A percentile compares a stretch with the other conserved stretches of the same genome.
Evolutionary conservation across 2,329 filamentous ascomycete genomes (phyloP).

Genomic region (Hymenoscyphus fructigenus): DNA sequence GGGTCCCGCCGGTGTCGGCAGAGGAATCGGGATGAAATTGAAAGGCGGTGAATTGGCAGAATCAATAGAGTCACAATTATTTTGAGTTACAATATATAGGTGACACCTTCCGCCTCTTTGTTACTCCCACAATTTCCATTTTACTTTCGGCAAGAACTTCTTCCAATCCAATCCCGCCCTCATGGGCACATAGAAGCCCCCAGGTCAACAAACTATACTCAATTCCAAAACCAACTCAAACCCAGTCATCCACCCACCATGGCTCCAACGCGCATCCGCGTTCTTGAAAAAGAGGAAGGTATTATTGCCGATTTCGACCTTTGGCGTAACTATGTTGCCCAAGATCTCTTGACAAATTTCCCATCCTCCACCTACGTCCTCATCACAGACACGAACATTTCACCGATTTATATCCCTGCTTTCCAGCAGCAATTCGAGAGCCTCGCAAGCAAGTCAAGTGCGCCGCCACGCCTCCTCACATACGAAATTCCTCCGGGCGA

Average conservation of each 20-base stretch:
- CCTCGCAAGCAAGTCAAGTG: constrained; percentile 39
- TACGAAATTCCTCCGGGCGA: constrained; percentile 90
- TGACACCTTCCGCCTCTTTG: not conserved
- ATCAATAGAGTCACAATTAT: not conserved
- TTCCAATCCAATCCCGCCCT: not conserved
- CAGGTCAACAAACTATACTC: not conserved
- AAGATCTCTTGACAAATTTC: constrained; percentile 76
- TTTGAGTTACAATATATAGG: not conserved
- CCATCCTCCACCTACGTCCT: constrained; percentile 90
- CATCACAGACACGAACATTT: constrained; percentile 93
- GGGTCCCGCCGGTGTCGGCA: not conserved
- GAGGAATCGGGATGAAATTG: not conserved
- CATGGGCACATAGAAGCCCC: not conserved
- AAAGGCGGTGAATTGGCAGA: too few species aligned
- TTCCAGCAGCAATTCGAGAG: constrained; percentile 68
- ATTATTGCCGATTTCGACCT: constrained; percentile 81
- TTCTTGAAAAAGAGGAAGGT: constrained; percentile 87
- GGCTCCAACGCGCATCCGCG: constrained; percentile 63
- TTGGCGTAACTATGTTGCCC: constrained; percentile 77
- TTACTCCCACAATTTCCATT: not conserved
- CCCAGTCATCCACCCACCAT: not conserved
- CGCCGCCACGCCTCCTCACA: constrained; percentile 69
- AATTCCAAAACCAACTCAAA: not conserved
- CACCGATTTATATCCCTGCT: constrained; percentile 72
- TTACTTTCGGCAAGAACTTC: not conserved